Conservation (phyloP, 805 yeast genomes). For the Metschnikowia continentalis region DNA sequence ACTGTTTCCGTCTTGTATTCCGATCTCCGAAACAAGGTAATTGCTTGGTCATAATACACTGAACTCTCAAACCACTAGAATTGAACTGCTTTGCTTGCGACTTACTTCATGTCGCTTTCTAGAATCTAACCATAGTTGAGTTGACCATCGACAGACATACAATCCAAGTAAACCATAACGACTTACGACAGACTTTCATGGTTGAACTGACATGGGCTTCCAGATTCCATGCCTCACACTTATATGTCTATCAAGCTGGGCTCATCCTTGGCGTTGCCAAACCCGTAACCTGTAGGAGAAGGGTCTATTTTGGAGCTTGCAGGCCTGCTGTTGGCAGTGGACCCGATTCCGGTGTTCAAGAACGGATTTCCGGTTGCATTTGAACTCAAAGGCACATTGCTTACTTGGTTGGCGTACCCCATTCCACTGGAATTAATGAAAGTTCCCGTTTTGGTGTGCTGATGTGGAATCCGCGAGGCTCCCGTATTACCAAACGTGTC, state of each 20-base stretch:
- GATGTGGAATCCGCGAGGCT: slow-evolving; percentile 82
- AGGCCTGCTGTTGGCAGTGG: slow-evolving; percentile 20
- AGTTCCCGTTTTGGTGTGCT: slow-evolving; percentile 76
- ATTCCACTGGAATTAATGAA: slow-evolving; percentile 89
- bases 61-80: too few species aligned
- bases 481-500: slow-evolving; percentile 94
- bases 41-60: too few species aligned
- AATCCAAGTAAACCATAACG: background rate
- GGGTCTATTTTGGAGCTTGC: slow-evolving; percentile 57
- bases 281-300: slow-evolving; percentile 89
- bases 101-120: too few species aligned
- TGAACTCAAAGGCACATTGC: slow-evolving; percentile 30
- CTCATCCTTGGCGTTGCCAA: slow-evolving; percentile 69
- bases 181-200: too few species aligned
- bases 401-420: slow-evolving; percentile 54
- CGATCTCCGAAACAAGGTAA: too few species aligned
- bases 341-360: slow-evolving; percentile 54
- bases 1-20: too few species aligned
- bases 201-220: too few species aligned
- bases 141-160: too few species aligned
- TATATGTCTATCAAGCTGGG: slow-evolving; percentile 47
- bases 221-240: background rate
- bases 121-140: too few species aligned
- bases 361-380: slow-evolving; percentile 55
- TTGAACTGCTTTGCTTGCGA: too few species aligned